These are phyloP conservation scores for Arthrobotrys sphaeroides DNA, from an alignment of 2,329 filamentous ascomycete species.

Conservation along the genomic window DNA sequence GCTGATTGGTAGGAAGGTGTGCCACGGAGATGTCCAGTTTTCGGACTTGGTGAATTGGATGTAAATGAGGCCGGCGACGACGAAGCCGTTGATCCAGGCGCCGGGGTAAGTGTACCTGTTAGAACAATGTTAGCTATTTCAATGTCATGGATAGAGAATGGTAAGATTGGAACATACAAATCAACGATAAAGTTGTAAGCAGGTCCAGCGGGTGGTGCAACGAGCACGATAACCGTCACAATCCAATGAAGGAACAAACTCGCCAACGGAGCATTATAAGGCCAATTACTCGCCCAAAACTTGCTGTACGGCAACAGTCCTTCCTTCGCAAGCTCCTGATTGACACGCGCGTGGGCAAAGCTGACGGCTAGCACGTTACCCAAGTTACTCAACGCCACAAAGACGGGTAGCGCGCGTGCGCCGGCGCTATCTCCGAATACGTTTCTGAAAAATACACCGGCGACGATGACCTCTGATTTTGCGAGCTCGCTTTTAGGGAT, in stretches of 20 bases:
- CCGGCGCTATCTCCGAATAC: slow-evolving; percentile 70
- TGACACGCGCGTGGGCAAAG: slow-evolving; percentile 67
- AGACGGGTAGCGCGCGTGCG: slow-evolving; percentile 65
- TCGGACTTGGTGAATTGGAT: slow-evolving; percentile 65
- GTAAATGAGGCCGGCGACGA: slow-evolving; percentile 66
- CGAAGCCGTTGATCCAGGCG: slow-evolving; percentile 67
- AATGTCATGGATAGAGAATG: neutral
- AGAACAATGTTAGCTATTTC: neutral
- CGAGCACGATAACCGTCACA: slow-evolving; percentile 71
- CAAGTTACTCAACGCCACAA: slow-evolving; percentile 70
- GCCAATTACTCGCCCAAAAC: slow-evolving; percentile 75
- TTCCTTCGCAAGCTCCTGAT: slow-evolving; percentile 72
- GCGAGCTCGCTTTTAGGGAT: slow-evolving; percentile 70
- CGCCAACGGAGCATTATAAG: slow-evolving; percentile 72
- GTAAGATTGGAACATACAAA: slow-evolving; percentile 60
- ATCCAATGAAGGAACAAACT: slow-evolving; percentile 73
- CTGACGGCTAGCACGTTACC: slow-evolving; percentile 72
- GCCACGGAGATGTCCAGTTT: slow-evolving; percentile 67
- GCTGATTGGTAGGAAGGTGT: slow-evolving; percentile 65
- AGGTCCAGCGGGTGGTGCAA: slow-evolving; percentile 72
- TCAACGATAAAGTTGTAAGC: slow-evolving; percentile 75
- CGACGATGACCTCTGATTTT: slow-evolving; percentile 70
- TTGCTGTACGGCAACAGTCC: slow-evolving; percentile 72
- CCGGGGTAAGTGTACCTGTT: slow-evolving; percentile 64
- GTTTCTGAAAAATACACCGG: slow-evolving; percentile 70